phyloP scores from a whole-genome alignment of 768 basidiomycete genomes.

The Heimioporus sp. region DNA sequence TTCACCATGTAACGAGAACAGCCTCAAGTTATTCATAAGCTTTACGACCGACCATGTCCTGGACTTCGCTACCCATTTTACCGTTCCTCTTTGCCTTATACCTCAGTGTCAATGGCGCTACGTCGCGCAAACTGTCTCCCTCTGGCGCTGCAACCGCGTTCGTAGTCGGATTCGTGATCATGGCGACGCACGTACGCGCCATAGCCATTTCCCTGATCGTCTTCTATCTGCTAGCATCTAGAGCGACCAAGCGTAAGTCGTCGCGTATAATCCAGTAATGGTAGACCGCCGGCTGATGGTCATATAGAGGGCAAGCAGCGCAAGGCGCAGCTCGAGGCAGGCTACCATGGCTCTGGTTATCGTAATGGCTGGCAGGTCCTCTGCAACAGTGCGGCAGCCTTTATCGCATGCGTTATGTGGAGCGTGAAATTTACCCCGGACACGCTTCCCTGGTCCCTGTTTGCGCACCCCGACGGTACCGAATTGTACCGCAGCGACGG shows the following conservation, averaged over 20 bases:
- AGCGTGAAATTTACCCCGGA: constrained; percentile 52
- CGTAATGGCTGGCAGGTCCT: constrained; percentile 80
- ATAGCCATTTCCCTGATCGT: constrained; percentile 68
- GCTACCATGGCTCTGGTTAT: constrained; percentile 71
- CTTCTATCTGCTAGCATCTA: constrained; percentile 78
- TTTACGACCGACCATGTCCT: constrained; percentile 10
- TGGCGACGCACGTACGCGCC: constrained; percentile 63
- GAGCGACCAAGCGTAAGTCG: constrained; percentile 75
- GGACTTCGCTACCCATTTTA: constrained; percentile 34
- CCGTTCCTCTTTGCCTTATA: constrained; percentile 49
- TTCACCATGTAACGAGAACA: too few species aligned
- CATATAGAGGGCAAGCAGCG: constrained; percentile 63
- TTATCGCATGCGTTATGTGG: constrained; percentile 63
- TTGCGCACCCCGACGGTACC: constrained; percentile 12
- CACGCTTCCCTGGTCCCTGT: constrained; percentile 36
- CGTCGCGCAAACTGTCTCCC: constrained; percentile 71
- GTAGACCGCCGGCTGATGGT: background rate
- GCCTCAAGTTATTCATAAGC: too few species aligned
- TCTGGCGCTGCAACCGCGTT: constrained; percentile 45
- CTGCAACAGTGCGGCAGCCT: constrained; percentile 70
- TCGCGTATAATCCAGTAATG: background rate
- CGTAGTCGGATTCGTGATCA: constrained; percentile 47
- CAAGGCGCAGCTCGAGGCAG: constrained; percentile 78
- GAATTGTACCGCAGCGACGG: constrained; percentile 35
- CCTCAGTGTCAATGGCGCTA: constrained; percentile 67